Base-by-base conservation (phyloP, 768 basidiomycete genomes). In the Termitomyces sp. region DNA sequence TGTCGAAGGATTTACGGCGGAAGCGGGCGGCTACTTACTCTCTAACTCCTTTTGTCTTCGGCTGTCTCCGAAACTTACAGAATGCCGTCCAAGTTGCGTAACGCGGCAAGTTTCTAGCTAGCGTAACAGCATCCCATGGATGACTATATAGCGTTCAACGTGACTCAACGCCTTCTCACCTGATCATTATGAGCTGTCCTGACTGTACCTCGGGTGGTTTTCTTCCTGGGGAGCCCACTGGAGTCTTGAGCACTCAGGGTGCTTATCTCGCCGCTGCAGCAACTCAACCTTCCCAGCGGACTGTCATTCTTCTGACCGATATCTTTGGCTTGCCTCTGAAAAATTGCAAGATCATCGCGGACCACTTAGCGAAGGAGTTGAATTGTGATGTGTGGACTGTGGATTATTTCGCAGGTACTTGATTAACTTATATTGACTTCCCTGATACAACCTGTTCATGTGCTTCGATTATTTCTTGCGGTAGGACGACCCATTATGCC, bases 361-460 rank as follows among this genome's bases (percentile, higher is more conserved):
- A 85, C 29, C 67, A 66, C 32, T 68, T 81, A 17, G 74, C 80
- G 10, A 68, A 74, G 55, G 53, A 68, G 8, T 60, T 84, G 27
- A 69, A 68, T 4, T 79, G 81, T 55, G 83, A 85, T 62, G 82
- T 83, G 25, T 84, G 81, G 79, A 72, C 79, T 53, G 83, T 82
- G 7, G 84, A 85, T 66, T 58, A 80, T 38, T 84, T 84, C 60
- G 66, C 71, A 49, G 83, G 81, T 78, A 53, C 34, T 37, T 45
- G 25, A 47, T 21, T 35, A 34, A 10, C 16, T 19, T 12, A 17
- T 29, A 27, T 31, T 9, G 7, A 29, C 29, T 3, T 29, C 29
- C 14, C 6, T 42, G 25, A 34, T 12, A 10, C 14, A n/a, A 31
- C 17, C 11, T 40, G 8, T 29, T 38, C 34, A 1, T 37, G n/a